These are phyloP conservation scores for Calonectria ilicicola DNA, from an alignment of 2,329 filamentous ascomycete species.

Conservation along the genomic window DNA sequence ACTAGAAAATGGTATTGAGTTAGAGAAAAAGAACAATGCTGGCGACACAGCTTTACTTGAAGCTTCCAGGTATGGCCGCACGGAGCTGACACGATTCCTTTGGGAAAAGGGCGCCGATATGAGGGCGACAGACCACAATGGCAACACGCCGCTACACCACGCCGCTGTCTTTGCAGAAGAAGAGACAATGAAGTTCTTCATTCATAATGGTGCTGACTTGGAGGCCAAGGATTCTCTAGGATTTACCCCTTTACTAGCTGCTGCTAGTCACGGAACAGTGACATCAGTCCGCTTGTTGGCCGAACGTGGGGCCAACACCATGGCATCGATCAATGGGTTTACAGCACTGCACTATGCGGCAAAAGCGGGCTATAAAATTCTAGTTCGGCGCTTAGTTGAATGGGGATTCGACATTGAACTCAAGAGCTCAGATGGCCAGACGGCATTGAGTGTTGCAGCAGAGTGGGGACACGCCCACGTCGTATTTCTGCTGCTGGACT, in stretches of 20 bases:
- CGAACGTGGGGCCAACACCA: background rate
- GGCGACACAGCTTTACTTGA: background rate
- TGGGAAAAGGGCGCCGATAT: background rate
- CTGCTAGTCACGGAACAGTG: background rate
- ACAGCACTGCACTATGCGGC: background rate
- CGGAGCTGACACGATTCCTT: background rate
- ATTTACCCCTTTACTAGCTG: conserved; percentile 5
- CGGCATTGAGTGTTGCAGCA: background rate
- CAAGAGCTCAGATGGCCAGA: background rate
- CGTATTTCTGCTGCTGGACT: background rate
- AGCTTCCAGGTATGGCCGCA: background rate
- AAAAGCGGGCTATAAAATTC: background rate
- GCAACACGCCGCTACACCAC: background rate
- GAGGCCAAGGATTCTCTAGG: background rate
- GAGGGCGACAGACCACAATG: background rate
- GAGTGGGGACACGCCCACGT: background rate
- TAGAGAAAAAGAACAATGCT: background rate
- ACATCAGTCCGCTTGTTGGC: background rate
- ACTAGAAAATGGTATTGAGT: background rate
- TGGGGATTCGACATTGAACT: background rate
- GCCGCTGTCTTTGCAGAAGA: background rate
- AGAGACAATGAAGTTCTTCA: background rate
- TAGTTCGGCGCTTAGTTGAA: background rate
- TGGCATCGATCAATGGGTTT: background rate
- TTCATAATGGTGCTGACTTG: conserved; percentile 6